These are phyloP conservation scores for Leccinum ochraceum DNA, from an alignment of 768 basidiomycete species.

Conservation along the genomic window DNA sequence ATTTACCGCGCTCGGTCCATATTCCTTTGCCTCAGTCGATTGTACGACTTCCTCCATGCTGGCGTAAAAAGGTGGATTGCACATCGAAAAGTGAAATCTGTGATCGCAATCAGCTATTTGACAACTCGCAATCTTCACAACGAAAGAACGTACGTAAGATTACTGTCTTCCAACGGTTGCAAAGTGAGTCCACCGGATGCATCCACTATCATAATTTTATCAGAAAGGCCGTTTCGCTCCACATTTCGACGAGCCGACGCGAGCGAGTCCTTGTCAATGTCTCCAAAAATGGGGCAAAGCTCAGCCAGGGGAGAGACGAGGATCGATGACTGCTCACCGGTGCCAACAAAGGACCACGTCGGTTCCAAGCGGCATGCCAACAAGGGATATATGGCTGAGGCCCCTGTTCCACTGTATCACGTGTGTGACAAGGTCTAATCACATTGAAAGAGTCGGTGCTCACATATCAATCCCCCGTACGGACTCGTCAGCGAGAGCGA, in stretches of 20 bases:
- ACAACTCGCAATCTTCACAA: not conserved
- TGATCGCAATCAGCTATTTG: not conserved
- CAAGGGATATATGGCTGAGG: slow-evolving; percentile 87
- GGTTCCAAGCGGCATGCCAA: slow-evolving; percentile 57
- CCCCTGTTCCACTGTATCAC: slow-evolving; percentile 76
- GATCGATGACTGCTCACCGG: slow-evolving; percentile 46
- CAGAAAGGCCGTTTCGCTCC: slow-evolving; percentile 50
- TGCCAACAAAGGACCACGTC: slow-evolving; percentile 63
- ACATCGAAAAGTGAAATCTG: slow-evolving; percentile 83
- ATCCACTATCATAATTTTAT: slow-evolving; percentile 50
- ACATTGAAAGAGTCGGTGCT: slow-evolving; percentile 20
- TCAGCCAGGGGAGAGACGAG: not conserved
- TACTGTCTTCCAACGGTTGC: slow-evolving; percentile 19
- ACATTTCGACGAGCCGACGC: slow-evolving; percentile 59
- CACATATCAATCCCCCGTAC: slow-evolving; percentile 75
- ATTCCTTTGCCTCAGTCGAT: slow-evolving; percentile 63
- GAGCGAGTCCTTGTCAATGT: slow-evolving; percentile 69
- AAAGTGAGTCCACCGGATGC: slow-evolving; percentile 47
- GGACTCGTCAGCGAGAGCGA: slow-evolving; percentile 7
- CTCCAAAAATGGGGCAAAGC: slow-evolving; percentile 38
- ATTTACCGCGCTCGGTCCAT: slow-evolving; percentile 68
- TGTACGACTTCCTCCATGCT: slow-evolving; percentile 64
- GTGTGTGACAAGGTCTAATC: not conserved
- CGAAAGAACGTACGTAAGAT: slow-evolving; percentile 6
- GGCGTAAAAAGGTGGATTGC: slow-evolving; percentile 96